A percentile compares a stretch with the other conserved stretches of the same genome.
These are phyloP conservation scores for Globisporangium radiosum DNA, from an alignment of 352 stramenopile genomes.

Conservation along the genomic window DNA sequence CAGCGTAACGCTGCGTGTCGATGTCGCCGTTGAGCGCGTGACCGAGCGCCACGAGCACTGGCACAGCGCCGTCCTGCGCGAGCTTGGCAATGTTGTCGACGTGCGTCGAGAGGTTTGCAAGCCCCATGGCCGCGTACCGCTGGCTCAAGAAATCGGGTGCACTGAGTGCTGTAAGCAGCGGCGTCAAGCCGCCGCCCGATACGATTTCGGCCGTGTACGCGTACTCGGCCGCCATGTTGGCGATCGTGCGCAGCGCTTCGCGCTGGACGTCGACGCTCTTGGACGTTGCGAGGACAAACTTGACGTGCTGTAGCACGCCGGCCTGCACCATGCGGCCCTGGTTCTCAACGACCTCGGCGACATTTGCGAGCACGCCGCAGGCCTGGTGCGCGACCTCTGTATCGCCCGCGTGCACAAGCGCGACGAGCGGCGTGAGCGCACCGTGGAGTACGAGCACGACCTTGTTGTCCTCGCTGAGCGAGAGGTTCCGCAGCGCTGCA, in stretches of 20 bases:
- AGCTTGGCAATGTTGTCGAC: slow-evolving; percentile 87
- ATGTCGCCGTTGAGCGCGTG: slow-evolving; percentile 84
- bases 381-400: slow-evolving; percentile 88
- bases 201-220: slow-evolving; percentile 91
- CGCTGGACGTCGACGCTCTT: slow-evolving; percentile 92
- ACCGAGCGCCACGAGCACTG: slow-evolving; percentile 82
- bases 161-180: slow-evolving; percentile 85
- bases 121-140: slow-evolving; percentile 92
- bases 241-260: slow-evolving; percentile 91
- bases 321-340: slow-evolving; percentile 93
- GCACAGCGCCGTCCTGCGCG: slow-evolving; percentile 85
- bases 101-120: slow-evolving; percentile 94
- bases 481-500: slow-evolving; percentile 89
- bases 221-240: slow-evolving; percentile 94
- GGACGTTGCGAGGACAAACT: slow-evolving; percentile 86
- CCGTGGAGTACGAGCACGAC: slow-evolving; percentile 87
- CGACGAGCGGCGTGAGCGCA: slow-evolving; percentile 75
- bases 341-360: slow-evolving; percentile 93
- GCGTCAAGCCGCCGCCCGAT: slow-evolving; percentile 82
- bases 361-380: slow-evolving; percentile 89
- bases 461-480: slow-evolving; percentile 90
- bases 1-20: slow-evolving; percentile 90
- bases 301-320: slow-evolving; percentile 94
- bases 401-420: slow-evolving; percentile 88
- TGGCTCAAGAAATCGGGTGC: slow-evolving; percentile 91